Evolutionary conservation across 371 early-diverging fungal species (phyloP).

Genomic region (Mortierella polycephala): DNA sequence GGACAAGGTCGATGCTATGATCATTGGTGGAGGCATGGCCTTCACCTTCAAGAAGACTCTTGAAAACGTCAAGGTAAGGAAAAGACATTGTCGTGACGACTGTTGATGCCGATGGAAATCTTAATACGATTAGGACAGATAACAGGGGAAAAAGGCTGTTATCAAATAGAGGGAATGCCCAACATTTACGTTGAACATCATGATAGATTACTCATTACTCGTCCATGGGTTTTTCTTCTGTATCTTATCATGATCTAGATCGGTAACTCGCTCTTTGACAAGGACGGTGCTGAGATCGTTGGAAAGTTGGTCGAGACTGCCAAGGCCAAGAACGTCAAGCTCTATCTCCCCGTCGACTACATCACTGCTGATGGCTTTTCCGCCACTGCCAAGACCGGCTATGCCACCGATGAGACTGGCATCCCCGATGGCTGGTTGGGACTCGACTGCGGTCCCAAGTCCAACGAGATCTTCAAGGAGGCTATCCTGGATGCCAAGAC

Average conservation of each 20-base stretch:
- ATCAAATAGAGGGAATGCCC: too few relatives aligned
- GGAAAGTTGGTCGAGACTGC: slow-evolving; percentile 85
- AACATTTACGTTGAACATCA: too few relatives aligned
- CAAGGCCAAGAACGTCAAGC: slow-evolving; percentile 85
- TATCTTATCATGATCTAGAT: slow-evolving; percentile 64
- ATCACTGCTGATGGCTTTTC: slow-evolving; percentile 89
- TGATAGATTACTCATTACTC: not conserved
- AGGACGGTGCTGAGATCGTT: slow-evolving; percentile 90
- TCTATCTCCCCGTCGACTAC: slow-evolving; percentile 94
- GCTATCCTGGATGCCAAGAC: slow-evolving; percentile 87
- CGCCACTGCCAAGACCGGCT: slow-evolving; percentile 64
- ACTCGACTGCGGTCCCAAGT: slow-evolving; percentile 93
- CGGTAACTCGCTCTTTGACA: slow-evolving; percentile 94
- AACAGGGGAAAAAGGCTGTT: too few relatives aligned
- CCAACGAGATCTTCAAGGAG: slow-evolving; percentile 77
- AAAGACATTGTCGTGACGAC: not conserved
- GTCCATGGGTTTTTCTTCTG: slow-evolving; percentile 1
- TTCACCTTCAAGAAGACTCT: slow-evolving; percentile 97
- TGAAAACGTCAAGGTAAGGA: slow-evolving; percentile 76
- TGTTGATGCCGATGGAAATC: too few relatives aligned
- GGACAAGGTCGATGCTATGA: slow-evolving; percentile 90
- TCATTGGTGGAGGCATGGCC: slow-evolving; percentile 98
- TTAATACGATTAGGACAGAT: too few relatives aligned
- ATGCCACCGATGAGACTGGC: slow-evolving; percentile 89
- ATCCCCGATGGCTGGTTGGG: slow-evolving; percentile 95